phyloP scores from a whole-genome alignment of 164 flowering plant species.

The Stephania cephalantha region DNA sequence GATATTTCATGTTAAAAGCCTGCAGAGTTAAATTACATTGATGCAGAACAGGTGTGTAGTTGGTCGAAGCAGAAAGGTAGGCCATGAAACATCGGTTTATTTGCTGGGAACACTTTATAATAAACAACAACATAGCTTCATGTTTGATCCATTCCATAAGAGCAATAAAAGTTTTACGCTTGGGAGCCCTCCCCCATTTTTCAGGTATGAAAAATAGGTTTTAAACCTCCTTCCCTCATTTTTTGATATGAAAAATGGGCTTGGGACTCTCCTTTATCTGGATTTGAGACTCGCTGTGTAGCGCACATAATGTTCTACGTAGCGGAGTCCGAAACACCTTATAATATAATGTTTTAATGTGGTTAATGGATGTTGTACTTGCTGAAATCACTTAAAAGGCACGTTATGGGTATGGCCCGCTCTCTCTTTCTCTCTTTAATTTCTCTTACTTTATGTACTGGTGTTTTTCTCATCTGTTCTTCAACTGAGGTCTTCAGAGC shows the following conservation, averaged over 20 bases:
- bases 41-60: background rate
- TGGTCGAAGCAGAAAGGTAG: background rate
- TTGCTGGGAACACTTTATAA: background rate
- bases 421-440: background rate
- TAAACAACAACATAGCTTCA: too few species aligned
- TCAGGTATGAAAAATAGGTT: too few species aligned
- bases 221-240: too few species aligned
- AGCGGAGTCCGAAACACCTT: too few species aligned
- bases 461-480: background rate
- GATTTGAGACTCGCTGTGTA: background rate
- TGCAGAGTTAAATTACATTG: too few species aligned
- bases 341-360: background rate
- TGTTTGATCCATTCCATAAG: too few species aligned
- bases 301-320: too few species aligned
- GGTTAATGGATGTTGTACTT: background rate
- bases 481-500: background rate
- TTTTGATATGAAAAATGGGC: background rate
- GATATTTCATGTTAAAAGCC: too few species aligned
- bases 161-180: too few species aligned
- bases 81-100: background rate
- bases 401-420: background rate
- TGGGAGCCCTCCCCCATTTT: too few species aligned
- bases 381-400: background rate
- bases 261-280: background rate
- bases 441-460: background rate